Evolutionary conservation across 805 yeast species (phyloP), one percentile per base, ranked within the genome.

Genomic region (Wickerhamomyces pijperi): DNA sequence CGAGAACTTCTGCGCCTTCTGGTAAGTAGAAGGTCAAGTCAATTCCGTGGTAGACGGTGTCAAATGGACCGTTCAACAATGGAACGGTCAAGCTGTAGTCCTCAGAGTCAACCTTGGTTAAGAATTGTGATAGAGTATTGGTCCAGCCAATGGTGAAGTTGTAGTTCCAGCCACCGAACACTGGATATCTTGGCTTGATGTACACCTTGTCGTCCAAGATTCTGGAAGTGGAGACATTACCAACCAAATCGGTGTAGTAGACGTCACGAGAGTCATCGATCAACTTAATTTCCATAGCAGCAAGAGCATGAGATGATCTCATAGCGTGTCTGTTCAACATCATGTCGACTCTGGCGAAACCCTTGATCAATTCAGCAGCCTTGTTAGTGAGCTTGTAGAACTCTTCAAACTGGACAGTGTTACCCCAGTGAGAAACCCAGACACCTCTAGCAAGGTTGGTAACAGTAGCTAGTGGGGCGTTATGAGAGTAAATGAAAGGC

Each of bases 111-210:
- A 66, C 48, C 32, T 57, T 51, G 48, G 62, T 76, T 38, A 83
- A 65, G 47, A 70, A 78, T 35, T 73, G 61, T 14, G 63, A 52
- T 33, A 88, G 60, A 17, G 67, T 63, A 46, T 76, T 72, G 37
- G 79, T 74, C 95, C 95, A 92, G n/a, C 97, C 97, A 49, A 90
- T 60, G 18, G 97, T 92, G 68, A 85, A 92, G 62, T 90, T 86
- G 62, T 86, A 90, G 52, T 78, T 72, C 98, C 98, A 92, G 34
- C 88, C 94, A 36, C 98, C 98, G 60, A 85, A 83, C 6, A 92
- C 58, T n/a, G 98, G 98, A 66, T 68, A 92, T 58, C 98, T 73
- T 41, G 97, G 97, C 53, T 72, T 74, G 46, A 92, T 58, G 28
- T 78, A 64, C 36, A 85, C 61, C 43, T 48, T 55, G 38, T 59